Evolutionary conservation across 305 asterid genomes (phyloP).

Genomic region (Solanum hybrid): DNA sequence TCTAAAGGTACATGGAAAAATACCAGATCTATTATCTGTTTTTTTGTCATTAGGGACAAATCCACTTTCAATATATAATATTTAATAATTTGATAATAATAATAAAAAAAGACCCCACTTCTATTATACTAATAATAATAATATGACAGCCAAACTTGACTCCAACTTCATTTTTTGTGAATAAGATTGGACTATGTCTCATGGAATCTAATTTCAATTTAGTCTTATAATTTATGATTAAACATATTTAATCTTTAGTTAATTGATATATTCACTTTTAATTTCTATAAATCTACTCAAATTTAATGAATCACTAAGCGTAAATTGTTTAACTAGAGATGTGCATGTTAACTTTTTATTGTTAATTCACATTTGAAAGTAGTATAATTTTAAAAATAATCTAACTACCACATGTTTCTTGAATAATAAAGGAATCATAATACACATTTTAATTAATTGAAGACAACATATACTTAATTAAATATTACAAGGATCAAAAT

Average conservation of each 20-base stretch:
- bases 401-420: background rate
- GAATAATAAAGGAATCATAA: background rate
- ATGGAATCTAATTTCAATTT: background rate
- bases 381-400: background rate
- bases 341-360: background rate
- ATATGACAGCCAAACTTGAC: slow-evolving; percentile 1
- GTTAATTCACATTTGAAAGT: background rate
- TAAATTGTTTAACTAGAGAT: background rate
- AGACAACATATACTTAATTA: background rate
- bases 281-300: background rate
- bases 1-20: background rate
- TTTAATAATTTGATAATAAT: background rate
- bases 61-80: background rate
- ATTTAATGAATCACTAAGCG: background rate
- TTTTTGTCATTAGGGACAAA: background rate
- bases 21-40: background rate
- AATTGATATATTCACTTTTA: background rate
- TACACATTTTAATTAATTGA: background rate
- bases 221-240: too few relatives aligned
- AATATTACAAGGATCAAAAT: background rate
- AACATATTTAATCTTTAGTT: background rate
- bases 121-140: background rate
- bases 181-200: background rate
- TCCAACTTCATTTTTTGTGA: background rate
- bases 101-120: background rate